Evolutionary conservation across 2,329 filamentous ascomycete species (phyloP), one percentile per base, ranked within the genome.

Genomic region (Curvularia verruculosa): DNA sequence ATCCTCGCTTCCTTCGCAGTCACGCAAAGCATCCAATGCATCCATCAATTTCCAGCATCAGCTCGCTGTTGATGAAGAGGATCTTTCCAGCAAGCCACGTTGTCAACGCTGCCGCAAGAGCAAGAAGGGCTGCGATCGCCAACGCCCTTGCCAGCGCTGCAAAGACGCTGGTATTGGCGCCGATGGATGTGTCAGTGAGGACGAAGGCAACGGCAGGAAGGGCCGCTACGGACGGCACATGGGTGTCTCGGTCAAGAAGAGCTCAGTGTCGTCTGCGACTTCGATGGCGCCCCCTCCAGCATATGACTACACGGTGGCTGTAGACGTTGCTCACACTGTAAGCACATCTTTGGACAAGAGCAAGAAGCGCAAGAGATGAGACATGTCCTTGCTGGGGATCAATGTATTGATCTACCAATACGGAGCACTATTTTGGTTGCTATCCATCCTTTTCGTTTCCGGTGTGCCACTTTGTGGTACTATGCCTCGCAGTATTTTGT

Each of bases 91-190:
- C 65, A 97, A 98, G 80, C 95, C 95, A 54, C 92, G 95, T 61
- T 99, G 95, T 82, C 95, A 99, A 77, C 90, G 95, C 56, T 99
- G 95, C 83, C 90, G 95, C 71, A 99, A 99, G 86, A 98, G 94
- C 81, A 99, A 99, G 84, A 99, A 99, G 80, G 95, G 95, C 12
- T 99, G 95, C 75, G 95, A 99, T 80, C 89, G 95, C 56, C 95
- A 98, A 79, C 89, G 95, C 37, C 95, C 95, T 26, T 99, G 95
- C 73, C 91, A 92, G 54, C 87, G 95, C 62, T 99, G 95, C 86
- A 92, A 92, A 76, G 95, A 99, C 79, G 95, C 95, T 41, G 95
- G 95, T 19, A 91, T 99, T 68, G 90, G 90, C 55, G 87, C 92
- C 58, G 95, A 98, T 66, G 91, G 94, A 63, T 99, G 95, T 77